These are phyloP conservation scores for Mariannaea elegans DNA, from an alignment of 2,329 filamentous ascomycete genomes.

Conservation along the genomic window DNA sequence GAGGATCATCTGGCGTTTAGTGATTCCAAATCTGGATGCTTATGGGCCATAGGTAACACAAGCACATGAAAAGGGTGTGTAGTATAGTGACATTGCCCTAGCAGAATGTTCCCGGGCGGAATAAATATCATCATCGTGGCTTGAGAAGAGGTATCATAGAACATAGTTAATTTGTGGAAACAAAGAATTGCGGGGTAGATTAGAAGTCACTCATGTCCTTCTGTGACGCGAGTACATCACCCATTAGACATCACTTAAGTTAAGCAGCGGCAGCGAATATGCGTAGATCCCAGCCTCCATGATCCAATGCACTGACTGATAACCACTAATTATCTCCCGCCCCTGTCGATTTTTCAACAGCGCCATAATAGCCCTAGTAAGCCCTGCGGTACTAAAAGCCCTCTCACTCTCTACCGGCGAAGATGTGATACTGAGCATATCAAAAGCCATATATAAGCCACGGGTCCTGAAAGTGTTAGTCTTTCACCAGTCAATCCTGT, in stretches of 20 bases:
- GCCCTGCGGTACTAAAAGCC: neutral
- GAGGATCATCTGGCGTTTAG: too few relatives aligned
- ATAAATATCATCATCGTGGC: constrained; percentile 3
- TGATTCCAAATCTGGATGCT: too few relatives aligned
- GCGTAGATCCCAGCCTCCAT: constrained; percentile 1
- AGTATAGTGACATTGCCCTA: neutral
- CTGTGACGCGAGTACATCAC: neutral
- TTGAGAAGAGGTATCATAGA: neutral
- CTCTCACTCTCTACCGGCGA: neutral
- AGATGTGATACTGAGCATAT: constrained; percentile 1
- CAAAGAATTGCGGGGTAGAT: neutral
- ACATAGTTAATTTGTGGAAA: neutral
- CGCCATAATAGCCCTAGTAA: neutral
- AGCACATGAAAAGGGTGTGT: constrained; percentile 2
- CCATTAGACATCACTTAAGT: neutral
- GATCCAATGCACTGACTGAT: constrained; percentile 1
- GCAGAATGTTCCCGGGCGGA: neutral
- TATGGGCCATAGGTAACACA: too few relatives aligned
- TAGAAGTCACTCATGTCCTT: neutral
- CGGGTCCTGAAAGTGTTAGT: neutral
- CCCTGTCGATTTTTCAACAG: neutral
- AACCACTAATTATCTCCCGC: constrained; percentile 2
- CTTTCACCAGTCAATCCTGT: neutral
- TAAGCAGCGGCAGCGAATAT: neutral
- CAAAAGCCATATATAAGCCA: constrained; percentile 1